A percentile compares a stretch with the other conserved stretches of the same genome.
Evolutionary conservation across 2,329 filamentous ascomycete genomes (phyloP).

Genomic region (Penicillium fuscoglaucum): DNA sequence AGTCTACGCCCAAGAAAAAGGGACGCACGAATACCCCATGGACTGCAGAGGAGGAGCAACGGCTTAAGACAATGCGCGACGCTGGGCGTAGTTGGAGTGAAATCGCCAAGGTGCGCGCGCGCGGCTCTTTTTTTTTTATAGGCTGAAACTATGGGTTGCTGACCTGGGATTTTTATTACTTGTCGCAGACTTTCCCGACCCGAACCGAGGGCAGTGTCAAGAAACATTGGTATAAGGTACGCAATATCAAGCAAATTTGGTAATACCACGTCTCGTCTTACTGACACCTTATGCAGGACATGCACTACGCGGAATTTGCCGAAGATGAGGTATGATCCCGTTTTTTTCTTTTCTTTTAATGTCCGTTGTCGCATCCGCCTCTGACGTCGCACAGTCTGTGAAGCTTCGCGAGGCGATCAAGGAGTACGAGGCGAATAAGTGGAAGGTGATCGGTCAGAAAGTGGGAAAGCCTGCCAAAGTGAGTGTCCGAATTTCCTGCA

Average conservation of each 20-base stretch:
- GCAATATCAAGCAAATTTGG: conserved; percentile 14
- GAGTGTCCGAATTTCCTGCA: conserved; percentile 4
- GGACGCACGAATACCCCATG: conserved; percentile 98
- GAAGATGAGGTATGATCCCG: conserved; percentile 76
- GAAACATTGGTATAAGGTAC: conserved; percentile 99
- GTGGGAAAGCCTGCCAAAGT: conserved; percentile 98
- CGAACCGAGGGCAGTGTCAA: conserved; percentile 97
- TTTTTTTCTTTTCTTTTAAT: background rate
- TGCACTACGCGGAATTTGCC: conserved; percentile 98
- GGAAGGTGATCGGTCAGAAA: conserved; percentile 96
- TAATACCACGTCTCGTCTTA: background rate
- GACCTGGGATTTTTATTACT: conserved; percentile 4
- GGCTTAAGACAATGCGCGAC: conserved; percentile 92
- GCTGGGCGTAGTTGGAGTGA: conserved; percentile 94
- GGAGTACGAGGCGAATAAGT: conserved; percentile 98
- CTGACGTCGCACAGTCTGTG: conserved; percentile 36
- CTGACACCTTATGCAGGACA: conserved; percentile 64
- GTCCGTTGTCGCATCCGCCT: conserved; percentile 4
- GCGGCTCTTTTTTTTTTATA: background rate
- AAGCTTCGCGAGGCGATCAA: conserved; percentile 87
- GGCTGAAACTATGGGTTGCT: conserved; percentile 3
- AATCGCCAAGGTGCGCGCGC: conserved; percentile 78
- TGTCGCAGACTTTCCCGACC: conserved; percentile 75
- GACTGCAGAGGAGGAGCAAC: conserved; percentile 90
- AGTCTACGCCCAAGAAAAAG: conserved; percentile 65